Evolutionary conservation across 495 filamentous ascomycete genomes (phyloP).

Genomic region (Melanomma pulvis-pyrius): DNA sequence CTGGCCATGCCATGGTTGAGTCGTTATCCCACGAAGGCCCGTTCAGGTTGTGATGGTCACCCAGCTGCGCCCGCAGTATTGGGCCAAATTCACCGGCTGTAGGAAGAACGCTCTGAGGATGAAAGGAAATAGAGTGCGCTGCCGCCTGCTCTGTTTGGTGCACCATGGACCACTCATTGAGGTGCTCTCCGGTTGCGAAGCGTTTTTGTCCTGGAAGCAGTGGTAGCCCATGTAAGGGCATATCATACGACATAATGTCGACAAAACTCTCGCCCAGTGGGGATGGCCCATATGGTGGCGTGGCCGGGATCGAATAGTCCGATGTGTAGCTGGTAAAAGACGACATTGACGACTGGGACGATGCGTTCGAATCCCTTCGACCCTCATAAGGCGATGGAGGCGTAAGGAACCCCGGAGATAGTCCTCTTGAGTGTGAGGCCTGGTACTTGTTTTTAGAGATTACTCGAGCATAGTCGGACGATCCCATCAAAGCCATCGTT

Average conservation of each 20-base stretch:
- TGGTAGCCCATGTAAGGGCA: not conserved
- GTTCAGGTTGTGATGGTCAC: not conserved
- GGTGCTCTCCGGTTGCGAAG: not conserved
- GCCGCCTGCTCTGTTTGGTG: not conserved
- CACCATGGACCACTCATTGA: not conserved
- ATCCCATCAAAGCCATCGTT: not conserved
- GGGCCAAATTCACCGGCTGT: not conserved
- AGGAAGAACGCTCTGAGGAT: not conserved
- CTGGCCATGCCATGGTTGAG: not conserved
- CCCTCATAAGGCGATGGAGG: constrained; percentile 16
- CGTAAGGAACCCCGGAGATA: constrained; percentile 3
- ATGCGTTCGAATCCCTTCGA: constrained; percentile 22
- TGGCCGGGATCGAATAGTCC: constrained; percentile 7
- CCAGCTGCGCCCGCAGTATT: not conserved
- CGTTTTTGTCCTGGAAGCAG: not conserved
- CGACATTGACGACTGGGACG: constrained; percentile 17
- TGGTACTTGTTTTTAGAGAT: not conserved
- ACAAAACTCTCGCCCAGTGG: not conserved
- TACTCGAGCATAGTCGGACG: not conserved
- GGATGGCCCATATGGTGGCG: constrained; percentile 4
- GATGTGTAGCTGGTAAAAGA: not conserved
- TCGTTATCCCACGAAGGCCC: not conserved
- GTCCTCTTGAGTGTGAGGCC: not conserved
- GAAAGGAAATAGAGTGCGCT: not conserved
- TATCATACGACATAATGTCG: not conserved